Conservation (phyloP, 306 rosid genomes). For the Cucurbita ficifolia region DNA sequence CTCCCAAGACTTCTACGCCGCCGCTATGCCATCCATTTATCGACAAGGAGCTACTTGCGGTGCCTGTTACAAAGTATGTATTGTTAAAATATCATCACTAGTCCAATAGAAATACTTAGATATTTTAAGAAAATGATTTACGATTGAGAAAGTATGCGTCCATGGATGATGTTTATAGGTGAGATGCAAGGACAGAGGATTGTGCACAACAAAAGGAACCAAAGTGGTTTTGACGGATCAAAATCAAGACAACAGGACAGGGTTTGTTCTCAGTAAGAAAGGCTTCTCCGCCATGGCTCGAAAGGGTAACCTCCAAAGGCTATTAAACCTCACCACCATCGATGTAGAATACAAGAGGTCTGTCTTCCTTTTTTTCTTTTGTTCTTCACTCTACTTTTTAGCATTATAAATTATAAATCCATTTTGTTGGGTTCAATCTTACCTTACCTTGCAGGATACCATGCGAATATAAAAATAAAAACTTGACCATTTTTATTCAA, state of each 20-base stretch:
- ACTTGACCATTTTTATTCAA: conserved; percentile 35
- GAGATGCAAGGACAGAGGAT: not conserved
- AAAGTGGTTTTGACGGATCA: not conserved
- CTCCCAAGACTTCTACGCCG: conserved; percentile 43
- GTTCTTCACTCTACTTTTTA: too few species aligned
- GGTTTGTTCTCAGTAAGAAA: not conserved
- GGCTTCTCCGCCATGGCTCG: not conserved
- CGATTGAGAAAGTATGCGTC: too few species aligned
- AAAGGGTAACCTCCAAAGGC: conserved; percentile 22
- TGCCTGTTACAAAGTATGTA: conserved; percentile 59
- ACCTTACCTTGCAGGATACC: conserved; percentile 31
- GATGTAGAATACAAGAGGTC: conserved; percentile 63
- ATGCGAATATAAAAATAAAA: conserved; percentile 24
- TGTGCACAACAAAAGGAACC: not conserved
- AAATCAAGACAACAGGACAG: not conserved
- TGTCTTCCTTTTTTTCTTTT: too few species aligned
- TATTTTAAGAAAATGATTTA: too few species aligned
- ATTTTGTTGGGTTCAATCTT: not conserved
- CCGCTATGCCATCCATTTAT: conserved; percentile 45
- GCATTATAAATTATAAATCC: too few species aligned
- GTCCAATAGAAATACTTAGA: too few species aligned
- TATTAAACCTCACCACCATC: conserved; percentile 39
- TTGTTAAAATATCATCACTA: too few species aligned
- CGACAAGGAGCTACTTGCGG: conserved; percentile 76
- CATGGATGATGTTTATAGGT: not conserved